phyloP scores from a whole-genome alignment of 331 rosid genomes.

The Pyrus hybrid region DNA sequence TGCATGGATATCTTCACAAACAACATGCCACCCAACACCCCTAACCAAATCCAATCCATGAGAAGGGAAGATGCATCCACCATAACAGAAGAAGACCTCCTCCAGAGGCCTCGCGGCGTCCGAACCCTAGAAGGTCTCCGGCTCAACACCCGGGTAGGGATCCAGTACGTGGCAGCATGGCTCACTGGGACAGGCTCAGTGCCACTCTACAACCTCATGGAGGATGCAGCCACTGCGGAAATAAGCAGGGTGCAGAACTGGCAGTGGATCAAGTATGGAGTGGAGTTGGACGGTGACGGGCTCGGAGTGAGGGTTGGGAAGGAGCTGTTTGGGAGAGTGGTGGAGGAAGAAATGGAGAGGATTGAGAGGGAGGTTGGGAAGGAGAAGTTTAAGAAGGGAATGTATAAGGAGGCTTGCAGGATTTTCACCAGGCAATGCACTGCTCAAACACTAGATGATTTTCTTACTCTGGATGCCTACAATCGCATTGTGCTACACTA shows the following conservation, averaged over 20 bases:
- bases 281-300: constrained; percentile 67
- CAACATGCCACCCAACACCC: constrained; percentile 36
- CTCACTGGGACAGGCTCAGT: constrained; percentile 74
- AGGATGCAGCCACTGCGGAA: constrained; percentile 98
- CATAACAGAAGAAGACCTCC: constrained; percentile 60
- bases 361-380: constrained; percentile 75
- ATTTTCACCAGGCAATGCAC: constrained; percentile 76
- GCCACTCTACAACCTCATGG: constrained; percentile 95
- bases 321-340: constrained; percentile 67
- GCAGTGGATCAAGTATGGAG: constrained; percentile 91
- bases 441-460: constrained; percentile 59
- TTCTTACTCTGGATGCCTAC: constrained; percentile 75
- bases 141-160: constrained; percentile 75
- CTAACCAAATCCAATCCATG: constrained; percentile 48
- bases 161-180: constrained; percentile 93
- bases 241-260: constrained; percentile 93
- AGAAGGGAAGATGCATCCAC: constrained; percentile 48
- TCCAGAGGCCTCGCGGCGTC: constrained; percentile 59
- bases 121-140: constrained; percentile 75
- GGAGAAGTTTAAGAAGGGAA: constrained; percentile 60
- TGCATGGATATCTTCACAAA: constrained; percentile 68
- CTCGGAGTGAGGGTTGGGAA: constrained; percentile 55
- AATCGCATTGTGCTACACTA: constrained; percentile 45
- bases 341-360: constrained; percentile 86
- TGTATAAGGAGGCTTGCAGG: constrained; percentile 62